Evolutionary conservation across 495 filamentous ascomycete genomes (phyloP).

Genomic region (Pyrenula massariospora): DNA sequence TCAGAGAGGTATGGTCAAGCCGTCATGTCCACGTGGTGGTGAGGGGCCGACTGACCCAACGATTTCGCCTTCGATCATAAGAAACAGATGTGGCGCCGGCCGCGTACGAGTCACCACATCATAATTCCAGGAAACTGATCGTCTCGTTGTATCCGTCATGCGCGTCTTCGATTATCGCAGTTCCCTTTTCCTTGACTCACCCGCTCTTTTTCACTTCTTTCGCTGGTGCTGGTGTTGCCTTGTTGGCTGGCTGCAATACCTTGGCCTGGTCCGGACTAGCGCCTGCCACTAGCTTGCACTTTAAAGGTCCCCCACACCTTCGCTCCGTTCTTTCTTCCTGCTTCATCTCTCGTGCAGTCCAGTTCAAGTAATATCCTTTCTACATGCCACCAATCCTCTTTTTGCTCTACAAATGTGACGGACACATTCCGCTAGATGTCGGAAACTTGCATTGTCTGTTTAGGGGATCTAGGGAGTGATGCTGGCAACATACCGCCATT

Average conservation of each 20-base stretch:
- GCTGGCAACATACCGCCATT: constrained; percentile 34
- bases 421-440: constrained; percentile 49
- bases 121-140: too few relatives aligned
- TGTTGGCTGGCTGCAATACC: not conserved
- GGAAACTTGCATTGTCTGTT: constrained; percentile 93
- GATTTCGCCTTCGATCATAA: too few relatives aligned
- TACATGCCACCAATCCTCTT: not conserved
- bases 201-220: not conserved
- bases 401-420: constrained; percentile 6
- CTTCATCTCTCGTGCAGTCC: not conserved
- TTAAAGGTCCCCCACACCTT: not conserved
- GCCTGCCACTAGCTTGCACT: not conserved
- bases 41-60: too few relatives aligned
- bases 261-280: not conserved
- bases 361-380: not conserved
- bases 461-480: constrained; percentile 70
- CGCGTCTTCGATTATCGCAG: too few relatives aligned
- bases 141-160: too few relatives aligned
- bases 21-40: too few relatives aligned
- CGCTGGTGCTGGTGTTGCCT: not conserved
- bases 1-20: too few relatives aligned
- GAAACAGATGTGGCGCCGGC: too few relatives aligned
- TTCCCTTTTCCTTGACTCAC: not conserved
- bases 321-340: not conserved
- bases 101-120: too few relatives aligned